phyloP scores from a whole-genome alignment of 805 yeast genomes.

The Grigorovia jiainica region DNA sequence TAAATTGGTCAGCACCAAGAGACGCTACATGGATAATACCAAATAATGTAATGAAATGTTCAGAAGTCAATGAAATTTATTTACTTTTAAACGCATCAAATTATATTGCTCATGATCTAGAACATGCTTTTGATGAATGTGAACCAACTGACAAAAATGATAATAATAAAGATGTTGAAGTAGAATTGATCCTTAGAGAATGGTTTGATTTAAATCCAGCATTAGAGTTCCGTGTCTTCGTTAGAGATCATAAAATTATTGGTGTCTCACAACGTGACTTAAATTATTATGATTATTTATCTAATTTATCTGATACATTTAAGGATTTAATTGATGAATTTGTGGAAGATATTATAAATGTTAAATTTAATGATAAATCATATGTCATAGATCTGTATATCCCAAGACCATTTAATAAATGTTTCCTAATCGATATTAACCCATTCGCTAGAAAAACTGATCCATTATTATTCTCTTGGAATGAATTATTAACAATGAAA shows the following conservation, averaged over 20 bases:
- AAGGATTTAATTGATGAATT: conserved; percentile 43
- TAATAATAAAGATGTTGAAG: conserved; percentile 24
- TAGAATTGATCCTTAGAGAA: conserved; percentile 66
- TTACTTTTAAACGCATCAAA: conserved; percentile 77
- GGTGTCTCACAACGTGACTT: conserved; percentile 83
- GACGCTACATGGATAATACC: conserved; percentile 91
- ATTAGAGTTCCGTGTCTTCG: conserved; percentile 82
- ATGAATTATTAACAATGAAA: conserved; percentile 44
- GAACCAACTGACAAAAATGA: conserved; percentile 23
- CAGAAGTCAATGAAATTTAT: conserved; percentile 64
- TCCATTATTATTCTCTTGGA: conserved; percentile 73
- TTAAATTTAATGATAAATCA: conserved; percentile 42
- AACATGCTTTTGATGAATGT: conserved; percentile 53
- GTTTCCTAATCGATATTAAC: conserved; percentile 74
- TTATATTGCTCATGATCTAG: conserved; percentile 77
- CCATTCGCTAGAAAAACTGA: conserved; percentile 78
- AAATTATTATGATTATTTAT: conserved; percentile 67
- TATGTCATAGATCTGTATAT: conserved; percentile 77
- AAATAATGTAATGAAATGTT: conserved; percentile 66
- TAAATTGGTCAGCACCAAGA: conserved; percentile 96
- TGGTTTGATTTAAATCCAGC: conserved; percentile 86
- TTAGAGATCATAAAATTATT: conserved; percentile 49
- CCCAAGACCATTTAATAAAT: conserved; percentile 60
- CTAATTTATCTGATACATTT: conserved; percentile 40
- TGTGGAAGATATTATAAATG: conserved; percentile 38